Evolutionary conservation across 2,329 filamentous ascomycete species (phyloP).

Genomic region (Venturia nashicola): DNA sequence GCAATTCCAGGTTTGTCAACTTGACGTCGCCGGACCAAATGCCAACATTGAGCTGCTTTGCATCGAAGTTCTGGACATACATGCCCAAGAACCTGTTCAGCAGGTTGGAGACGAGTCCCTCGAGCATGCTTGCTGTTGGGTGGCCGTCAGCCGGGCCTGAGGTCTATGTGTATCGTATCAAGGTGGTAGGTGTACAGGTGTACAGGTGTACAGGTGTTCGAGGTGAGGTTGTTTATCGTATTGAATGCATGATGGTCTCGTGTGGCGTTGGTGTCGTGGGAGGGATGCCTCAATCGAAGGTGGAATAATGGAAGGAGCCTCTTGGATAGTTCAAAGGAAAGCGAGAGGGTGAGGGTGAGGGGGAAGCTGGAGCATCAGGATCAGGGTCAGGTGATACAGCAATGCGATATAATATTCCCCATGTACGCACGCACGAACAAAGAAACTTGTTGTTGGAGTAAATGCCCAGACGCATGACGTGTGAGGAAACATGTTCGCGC

Average conservation of each 20-base stretch:
- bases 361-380: too few species aligned
- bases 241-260: neutral
- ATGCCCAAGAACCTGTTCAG: constrained; percentile 99
- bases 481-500: neutral
- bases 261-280: neutral
- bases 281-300: neutral
- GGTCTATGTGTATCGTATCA: constrained; percentile 6
- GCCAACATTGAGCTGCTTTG: constrained; percentile 92
- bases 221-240: neutral
- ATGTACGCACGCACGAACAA: neutral
- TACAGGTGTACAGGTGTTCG: neutral
- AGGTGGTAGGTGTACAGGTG: neutral
- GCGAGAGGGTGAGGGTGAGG: neutral
- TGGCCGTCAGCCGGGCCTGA: constrained; percentile 65
- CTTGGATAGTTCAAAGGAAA: neutral
- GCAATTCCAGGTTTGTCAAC: constrained; percentile 80
- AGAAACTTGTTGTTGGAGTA: neutral
- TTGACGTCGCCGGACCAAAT: constrained; percentile 99
- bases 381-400: too few species aligned
- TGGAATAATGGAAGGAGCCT: neutral
- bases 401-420: neutral
- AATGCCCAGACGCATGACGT: neutral
- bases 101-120: constrained; percentile 90
- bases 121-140: constrained; percentile 64
- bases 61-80: constrained; percentile 99